Evolutionary conservation across 208 protist genomes (phyloP).

Genomic region (Trichomonas vaginalis): DNA sequence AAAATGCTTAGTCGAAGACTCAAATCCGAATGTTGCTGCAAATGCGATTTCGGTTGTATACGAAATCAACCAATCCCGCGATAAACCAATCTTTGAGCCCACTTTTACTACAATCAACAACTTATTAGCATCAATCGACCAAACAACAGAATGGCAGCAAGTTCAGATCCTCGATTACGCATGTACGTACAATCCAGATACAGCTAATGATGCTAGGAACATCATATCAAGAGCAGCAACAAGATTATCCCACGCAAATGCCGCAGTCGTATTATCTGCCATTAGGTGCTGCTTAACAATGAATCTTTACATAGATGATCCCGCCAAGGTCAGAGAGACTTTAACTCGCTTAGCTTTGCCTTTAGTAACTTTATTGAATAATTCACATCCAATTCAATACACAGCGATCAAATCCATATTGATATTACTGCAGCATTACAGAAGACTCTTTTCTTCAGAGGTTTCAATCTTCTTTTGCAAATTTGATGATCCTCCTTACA

Average conservation of each 20-base stretch:
- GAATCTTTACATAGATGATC: constrained; percentile 38
- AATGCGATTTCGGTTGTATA: constrained; percentile 77
- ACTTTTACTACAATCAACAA: constrained; percentile 62
- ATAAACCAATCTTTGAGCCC: constrained; percentile 47
- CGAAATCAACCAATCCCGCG: constrained; percentile 62
- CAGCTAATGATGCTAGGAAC: constrained; percentile 50
- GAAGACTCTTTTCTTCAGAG: background rate
- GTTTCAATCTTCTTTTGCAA: constrained; percentile 75
- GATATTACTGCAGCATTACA: constrained; percentile 80
- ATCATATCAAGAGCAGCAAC: constrained; percentile 75
- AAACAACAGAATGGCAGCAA: constrained; percentile 91
- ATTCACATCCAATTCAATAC: constrained; percentile 79
- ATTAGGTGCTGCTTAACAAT: constrained; percentile 66
- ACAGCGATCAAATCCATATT: constrained; percentile 92
- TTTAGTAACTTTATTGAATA: constrained; percentile 63
- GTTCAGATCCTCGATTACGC: constrained; percentile 87
- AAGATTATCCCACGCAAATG: constrained; percentile 83
- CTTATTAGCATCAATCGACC: constrained; percentile 73
- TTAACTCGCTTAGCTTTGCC: constrained; percentile 65
- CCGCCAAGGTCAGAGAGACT: constrained; percentile 45
- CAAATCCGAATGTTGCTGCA: constrained; percentile 78
- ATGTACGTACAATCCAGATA: constrained; percentile 34
- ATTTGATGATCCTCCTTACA: constrained; percentile 89
- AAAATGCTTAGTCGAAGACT: constrained; percentile 66
- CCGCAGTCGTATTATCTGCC: constrained; percentile 83